Base-by-base conservation (phyloP, 371 early-diverging fungal species). In the Sporodiniella umbellata region DNA sequence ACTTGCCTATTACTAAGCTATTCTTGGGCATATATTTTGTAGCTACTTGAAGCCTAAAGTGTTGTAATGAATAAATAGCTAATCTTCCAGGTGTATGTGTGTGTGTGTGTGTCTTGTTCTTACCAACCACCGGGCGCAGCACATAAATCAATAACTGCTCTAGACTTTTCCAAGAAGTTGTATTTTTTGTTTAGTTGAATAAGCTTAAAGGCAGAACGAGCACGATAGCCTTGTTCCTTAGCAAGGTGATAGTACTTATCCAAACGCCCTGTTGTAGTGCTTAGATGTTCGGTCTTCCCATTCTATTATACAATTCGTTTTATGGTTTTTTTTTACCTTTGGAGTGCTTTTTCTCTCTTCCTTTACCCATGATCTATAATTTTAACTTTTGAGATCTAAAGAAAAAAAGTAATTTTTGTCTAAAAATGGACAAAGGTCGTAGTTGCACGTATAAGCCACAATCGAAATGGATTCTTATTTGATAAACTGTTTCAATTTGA, bases 171-270 rank as follows among this genome's bases (percentile, higher is more conserved):
- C 24, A 99, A 78, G 63, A 99, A 96, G 73, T 89, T 90, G 75
- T 92, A 99, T 71, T 99, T 98, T 71, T 94, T 94, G 84, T 99
- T 99, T 44, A 99, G 81, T 72, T 99, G 99, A 56, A 99, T 95
- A 42, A 99, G 84, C 85, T 99, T 99, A 86, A 97, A 99, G 53
- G 99, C 99, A 33, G 99, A 97, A 83, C 99, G 95, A 46, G 99
- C 98, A 70, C 99, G 90, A 78, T 97, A 99, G 54, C 99, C 99
- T 70, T 99, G 98, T 68, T 99, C 99, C 83, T 99, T 99, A 70
- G 99, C 99, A 79, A 99, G 85, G 75, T 97, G 93, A 78, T 99
- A 99, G 83, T 95, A 99, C 84, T 99, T 99, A 84, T 99, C 99
- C 80, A 99, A 85, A 77, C 99, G 93, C 49, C 95, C 95, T 79